Base-by-base conservation (phyloP, 2,329 filamentous ascomycete genomes). In the Fusarium algeriense region DNA sequence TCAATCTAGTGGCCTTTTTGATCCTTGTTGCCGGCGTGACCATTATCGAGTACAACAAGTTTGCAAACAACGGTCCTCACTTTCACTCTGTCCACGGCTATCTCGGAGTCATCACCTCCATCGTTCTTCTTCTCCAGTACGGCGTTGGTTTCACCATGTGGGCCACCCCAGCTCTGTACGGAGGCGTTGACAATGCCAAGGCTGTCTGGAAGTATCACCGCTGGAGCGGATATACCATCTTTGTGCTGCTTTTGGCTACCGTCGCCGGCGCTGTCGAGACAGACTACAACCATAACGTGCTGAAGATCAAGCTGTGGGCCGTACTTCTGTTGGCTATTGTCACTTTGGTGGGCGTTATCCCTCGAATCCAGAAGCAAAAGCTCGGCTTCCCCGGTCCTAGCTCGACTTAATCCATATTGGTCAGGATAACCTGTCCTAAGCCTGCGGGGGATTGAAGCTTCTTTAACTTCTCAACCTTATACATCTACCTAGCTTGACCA, bases 121-220 rank as follows among this genome's bases (percentile, higher is more conserved):
- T 91, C 59, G 72, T 93, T 59, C 85, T 97, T 10, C 79, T 90
- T 14, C 74, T 92, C 3, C 96, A 98, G 83, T 91, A 93, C 46
- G 53, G 91, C 2, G 88, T 97, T 34, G 95, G 96, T 19, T 88
- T 97, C 69, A 92, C 93, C 35, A 93, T 96, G 83, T 98, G 92
- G 85, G 93, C 90, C 64, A 84, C 88, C 5, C 95, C 95, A 0
- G 78, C 78, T 1, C 76, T 97, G 2, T 97, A 95, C 75, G 95
- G 95, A 8, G 90, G 93, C 60, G 90, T 91, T 69, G 90, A 93
- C 30, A 90, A 90, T 6, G 95, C 94, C 23, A 97, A 95, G 86
- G 85, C 85, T 28, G 80, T 97, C 44, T 98, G 95, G 86, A 98
- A 97, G 82, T 97, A 95, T 76, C 96, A 98, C 80, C 89, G 95